phyloP scores from a whole-genome alignment of 164 flowering plant genomes.

The Aristolochia fimbriata region DNA sequence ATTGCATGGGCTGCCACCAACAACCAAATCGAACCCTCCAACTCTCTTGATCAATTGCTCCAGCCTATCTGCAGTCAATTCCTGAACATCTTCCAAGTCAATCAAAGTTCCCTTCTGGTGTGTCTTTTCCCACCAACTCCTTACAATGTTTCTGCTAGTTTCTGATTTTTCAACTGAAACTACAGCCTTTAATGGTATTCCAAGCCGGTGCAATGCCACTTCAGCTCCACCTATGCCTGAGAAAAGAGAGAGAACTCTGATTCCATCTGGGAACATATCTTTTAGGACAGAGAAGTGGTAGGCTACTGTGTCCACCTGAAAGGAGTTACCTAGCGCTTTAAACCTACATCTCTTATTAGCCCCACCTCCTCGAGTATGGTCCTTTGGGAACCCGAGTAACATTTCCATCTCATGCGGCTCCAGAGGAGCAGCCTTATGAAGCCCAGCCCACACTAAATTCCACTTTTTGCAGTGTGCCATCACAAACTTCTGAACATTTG shows the following conservation, averaged over 20 bases:
- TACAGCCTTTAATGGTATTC: slow-evolving; percentile 62
- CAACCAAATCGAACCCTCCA: slow-evolving; percentile 33
- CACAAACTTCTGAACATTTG: slow-evolving; percentile 43
- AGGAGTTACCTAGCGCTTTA: slow-evolving; percentile 24
- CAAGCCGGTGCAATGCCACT: slow-evolving; percentile 76
- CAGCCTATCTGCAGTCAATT: slow-evolving; percentile 13
- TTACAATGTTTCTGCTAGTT: slow-evolving; percentile 49
- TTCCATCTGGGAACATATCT: slow-evolving; percentile 21
- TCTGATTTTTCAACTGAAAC: slow-evolving; percentile 84
- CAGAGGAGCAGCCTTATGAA: slow-evolving; percentile 75
- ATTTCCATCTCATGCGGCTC: slow-evolving; percentile 39
- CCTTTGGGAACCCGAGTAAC: slow-evolving; percentile 24
- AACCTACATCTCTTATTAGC: slow-evolving; percentile 24
- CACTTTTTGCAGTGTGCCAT: slow-evolving; percentile 67
- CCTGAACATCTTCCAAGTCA: slow-evolving; percentile 19
- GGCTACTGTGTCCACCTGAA: slow-evolving; percentile 38
- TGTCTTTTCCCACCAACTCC: slow-evolving; percentile 36
- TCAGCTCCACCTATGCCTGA: slow-evolving; percentile 42
- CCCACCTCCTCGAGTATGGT: slow-evolving; percentile 30
- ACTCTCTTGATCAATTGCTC: slow-evolving; percentile 11
- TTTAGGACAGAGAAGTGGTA: slow-evolving; percentile 32
- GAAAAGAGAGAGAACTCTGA: slow-evolving; percentile 26
- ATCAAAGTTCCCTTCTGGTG: slow-evolving; percentile 22
- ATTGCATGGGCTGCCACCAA: slow-evolving; percentile 34
- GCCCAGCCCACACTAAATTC: slow-evolving; percentile 96